These are phyloP conservation scores for Sordariomycetes sp. DNA, from an alignment of 2,329 filamentous ascomycete genomes.

Conservation along the genomic window DNA sequence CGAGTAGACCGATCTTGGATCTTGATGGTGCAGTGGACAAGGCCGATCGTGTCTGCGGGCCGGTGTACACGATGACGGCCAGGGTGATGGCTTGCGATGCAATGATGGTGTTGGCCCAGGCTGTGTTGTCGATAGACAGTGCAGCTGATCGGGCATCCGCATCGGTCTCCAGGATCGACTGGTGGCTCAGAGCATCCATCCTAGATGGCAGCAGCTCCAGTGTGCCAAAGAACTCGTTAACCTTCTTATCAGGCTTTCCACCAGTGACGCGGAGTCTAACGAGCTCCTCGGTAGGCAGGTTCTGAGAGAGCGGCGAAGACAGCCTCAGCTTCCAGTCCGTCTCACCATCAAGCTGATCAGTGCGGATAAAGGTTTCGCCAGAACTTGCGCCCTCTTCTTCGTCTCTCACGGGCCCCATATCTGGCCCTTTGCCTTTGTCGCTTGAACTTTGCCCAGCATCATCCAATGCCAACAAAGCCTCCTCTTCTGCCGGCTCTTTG, in stretches of 20 bases:
- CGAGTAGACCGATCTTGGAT: conserved; percentile 87
- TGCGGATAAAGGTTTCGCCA: conserved; percentile 93
- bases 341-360: conserved; percentile 94
- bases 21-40: conserved; percentile 86
- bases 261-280: conserved; percentile 63
- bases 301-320: conserved; percentile 78
- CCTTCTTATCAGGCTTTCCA: conserved; percentile 83
- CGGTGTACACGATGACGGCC: conserved; percentile 89
- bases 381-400: conserved; percentile 31
- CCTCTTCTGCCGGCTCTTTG: conserved; percentile 23
- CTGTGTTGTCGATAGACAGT: conserved; percentile 90
- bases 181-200: conserved; percentile 35
- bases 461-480: conserved; percentile 31
- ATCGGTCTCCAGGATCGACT: conserved; percentile 20
- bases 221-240: conserved; percentile 92
- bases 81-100: conserved; percentile 85
- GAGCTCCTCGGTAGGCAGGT: conserved; percentile 64
- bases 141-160: conserved; percentile 51
- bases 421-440: conserved; percentile 24
- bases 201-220: conserved; percentile 60
- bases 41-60: conserved; percentile 85
- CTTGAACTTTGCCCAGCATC: conserved; percentile 21
- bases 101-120: conserved; percentile 96
- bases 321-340: conserved; percentile 97
- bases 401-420: conserved; percentile 12